phyloP scores from a whole-genome alignment of 2,329 filamentous ascomycete genomes.

The Geosmithia morbida region DNA sequence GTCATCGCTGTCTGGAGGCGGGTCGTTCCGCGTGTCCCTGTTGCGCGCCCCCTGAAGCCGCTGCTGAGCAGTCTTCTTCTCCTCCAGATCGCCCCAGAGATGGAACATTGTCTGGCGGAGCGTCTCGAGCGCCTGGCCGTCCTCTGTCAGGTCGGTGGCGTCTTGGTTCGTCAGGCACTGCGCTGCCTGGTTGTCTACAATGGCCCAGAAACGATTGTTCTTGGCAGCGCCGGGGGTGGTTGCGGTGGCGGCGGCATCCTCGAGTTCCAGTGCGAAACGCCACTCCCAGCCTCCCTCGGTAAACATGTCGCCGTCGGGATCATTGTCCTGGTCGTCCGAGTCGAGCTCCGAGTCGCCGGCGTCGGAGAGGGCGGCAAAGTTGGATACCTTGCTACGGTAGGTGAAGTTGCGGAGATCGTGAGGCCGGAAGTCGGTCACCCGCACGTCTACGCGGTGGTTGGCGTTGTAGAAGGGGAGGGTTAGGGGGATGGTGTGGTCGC shows the following conservation, averaged over 20 bases:
- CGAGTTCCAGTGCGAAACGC: constrained; percentile 67
- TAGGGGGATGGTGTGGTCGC: constrained; percentile 18
- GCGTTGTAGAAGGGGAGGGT: constrained; percentile 60
- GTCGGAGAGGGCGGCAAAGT: constrained; percentile 36
- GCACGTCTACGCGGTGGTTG: constrained; percentile 54
- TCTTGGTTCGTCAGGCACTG: constrained; percentile 33
- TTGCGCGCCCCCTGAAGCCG: constrained; percentile 10
- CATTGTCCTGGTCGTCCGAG: constrained; percentile 5
- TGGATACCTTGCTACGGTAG: constrained; percentile 23
- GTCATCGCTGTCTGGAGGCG: constrained; percentile 23
- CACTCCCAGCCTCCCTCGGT: constrained; percentile 52
- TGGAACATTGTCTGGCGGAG: constrained; percentile 60
- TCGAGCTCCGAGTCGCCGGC: constrained; percentile 12
- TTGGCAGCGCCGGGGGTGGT: constrained; percentile 17
- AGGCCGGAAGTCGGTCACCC: constrained; percentile 75
- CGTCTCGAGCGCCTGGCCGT: constrained; percentile 28
- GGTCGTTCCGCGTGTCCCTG: constrained; percentile 8
- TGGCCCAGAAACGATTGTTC: constrained; percentile 42
- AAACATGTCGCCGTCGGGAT: constrained; percentile 10
- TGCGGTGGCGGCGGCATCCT: constrained; percentile 38
- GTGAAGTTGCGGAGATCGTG: constrained; percentile 58
- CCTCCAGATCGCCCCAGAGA: constrained; percentile 78
- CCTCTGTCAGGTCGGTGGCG: constrained; percentile 38
- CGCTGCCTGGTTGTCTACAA: constrained; percentile 45
- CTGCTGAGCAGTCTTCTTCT: constrained; percentile 35